Percentiles rank a stretch among this genome's conserved stretches.
Evolutionary conservation across 192 early-diverging fungal genomes (phyloP).

Genomic region (Neocallimastix lanati): DNA sequence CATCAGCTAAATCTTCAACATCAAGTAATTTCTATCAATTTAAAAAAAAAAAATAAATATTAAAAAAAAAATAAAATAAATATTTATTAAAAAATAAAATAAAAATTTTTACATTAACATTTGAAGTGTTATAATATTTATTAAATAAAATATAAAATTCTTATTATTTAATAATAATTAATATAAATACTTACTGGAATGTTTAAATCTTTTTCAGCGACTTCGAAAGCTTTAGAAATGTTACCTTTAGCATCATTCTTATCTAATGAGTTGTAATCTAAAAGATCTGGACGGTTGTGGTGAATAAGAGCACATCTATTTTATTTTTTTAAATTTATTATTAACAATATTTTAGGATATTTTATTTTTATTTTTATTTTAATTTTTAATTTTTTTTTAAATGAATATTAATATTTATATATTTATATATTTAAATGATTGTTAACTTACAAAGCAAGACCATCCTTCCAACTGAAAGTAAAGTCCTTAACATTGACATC

Average conservation of each 20-base stretch:
- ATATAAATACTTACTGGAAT: slow-evolving; percentile 40
- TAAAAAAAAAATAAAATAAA: background rate
- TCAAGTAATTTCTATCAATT: slow-evolving; percentile 66
- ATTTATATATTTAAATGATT: too few relatives aligned
- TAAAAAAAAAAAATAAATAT: too few relatives aligned
- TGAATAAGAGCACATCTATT: slow-evolving; percentile 91
- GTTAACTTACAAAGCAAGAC: slow-evolving; percentile 78
- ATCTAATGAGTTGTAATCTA: slow-evolving; percentile 74
- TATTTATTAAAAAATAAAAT: too few relatives aligned
- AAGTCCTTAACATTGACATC: slow-evolving; percentile 82
- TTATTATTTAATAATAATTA: background rate
- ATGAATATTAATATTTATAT: too few relatives aligned
- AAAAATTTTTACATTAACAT: too few relatives aligned
- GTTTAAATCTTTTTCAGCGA: slow-evolving; percentile 76
- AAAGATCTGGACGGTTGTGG: slow-evolving; percentile 83
- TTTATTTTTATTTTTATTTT: too few relatives aligned
- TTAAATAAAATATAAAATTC: too few relatives aligned
- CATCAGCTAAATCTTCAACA: slow-evolving; percentile 93
- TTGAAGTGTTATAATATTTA: too few relatives aligned
- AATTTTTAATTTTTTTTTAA: too few relatives aligned
- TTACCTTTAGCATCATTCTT: slow-evolving; percentile 43
- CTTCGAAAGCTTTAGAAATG: slow-evolving; percentile 78
- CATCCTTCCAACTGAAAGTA: slow-evolving; percentile 82
- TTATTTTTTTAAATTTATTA: too few relatives aligned
- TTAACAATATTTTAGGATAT: too few relatives aligned